Evolutionary conservation across 2,329 filamentous ascomycete species (phyloP), one percentile per base, ranked within the genome.

Genomic region (Mariannaea sp.): DNA sequence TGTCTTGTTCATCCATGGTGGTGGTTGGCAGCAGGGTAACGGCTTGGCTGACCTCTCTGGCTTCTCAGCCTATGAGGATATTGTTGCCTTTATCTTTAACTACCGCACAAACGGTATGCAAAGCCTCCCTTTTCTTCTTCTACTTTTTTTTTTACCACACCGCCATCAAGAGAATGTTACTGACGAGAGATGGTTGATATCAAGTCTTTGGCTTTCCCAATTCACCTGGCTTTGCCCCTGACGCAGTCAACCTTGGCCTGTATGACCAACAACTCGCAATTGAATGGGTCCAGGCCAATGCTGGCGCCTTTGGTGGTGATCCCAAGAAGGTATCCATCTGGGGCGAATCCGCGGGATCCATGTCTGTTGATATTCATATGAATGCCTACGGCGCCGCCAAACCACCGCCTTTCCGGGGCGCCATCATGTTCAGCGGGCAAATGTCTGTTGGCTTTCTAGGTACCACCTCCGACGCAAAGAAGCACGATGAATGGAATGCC

Each of bases 161-260:
- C 5, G n/a, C n/a, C n/a, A n/a, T n/a, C n/a, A n/a, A n/a, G n/a
- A n/a, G 32, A 17, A n/a, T 7, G 32, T 16, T 2, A n/a, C 50
- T 55, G 5, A 40, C 7, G 7, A 6, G n/a, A n/a, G n/a, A n/a
- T n/a, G n/a, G n/a, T n/a, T n/a, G n/a, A n/a, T n/a, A n/a, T n/a
- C n/a, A n/a, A 68, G 66, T 66, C 6, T 65, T 69, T 38, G 79
- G 79, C 2, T 83, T 82, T 56, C 64, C 80, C 7, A 73, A 72
- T 39, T 70, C 73, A 1, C 71, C 67, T 12, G 68, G 77, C 33
- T 69, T 77, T 8, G 51, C 70, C 2, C 59, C 62, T 0, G 66
- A 70, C 17, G 70, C 76, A 1, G 72, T 51, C 6, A 70, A 68
- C 26, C 56, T 69, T 7, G 62, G 66, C 4, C 20, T 69, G 0